Evolutionary conservation across 2,329 filamentous ascomycete species (phyloP).

Genomic region (Monosporascus sp.): DNA sequence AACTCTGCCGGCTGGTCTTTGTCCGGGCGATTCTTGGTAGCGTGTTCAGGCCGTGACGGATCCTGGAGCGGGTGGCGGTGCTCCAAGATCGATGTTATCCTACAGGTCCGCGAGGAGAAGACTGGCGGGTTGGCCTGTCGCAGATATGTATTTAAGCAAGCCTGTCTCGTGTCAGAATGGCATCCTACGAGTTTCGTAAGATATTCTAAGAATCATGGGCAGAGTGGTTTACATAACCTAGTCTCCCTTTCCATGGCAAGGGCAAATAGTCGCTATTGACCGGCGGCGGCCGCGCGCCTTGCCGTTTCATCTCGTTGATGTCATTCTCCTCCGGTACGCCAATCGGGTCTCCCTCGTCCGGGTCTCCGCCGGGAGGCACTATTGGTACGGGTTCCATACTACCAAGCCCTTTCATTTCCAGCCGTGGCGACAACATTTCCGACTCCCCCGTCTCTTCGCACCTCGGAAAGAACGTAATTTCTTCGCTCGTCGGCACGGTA

Average conservation of each 20-base stretch:
- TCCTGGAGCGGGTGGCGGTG: constrained; percentile 78
- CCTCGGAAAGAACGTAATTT: constrained; percentile 29
- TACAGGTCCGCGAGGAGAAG: constrained; percentile 86
- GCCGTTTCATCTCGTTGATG: constrained; percentile 13
- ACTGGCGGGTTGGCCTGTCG: constrained; percentile 75
- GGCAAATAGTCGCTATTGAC: constrained; percentile 81
- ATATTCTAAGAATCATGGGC: constrained; percentile 1
- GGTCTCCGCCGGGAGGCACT: constrained; percentile 1
- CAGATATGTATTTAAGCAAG: constrained; percentile 89
- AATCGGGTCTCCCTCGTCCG: constrained; percentile 9
- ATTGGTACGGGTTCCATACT: neutral
- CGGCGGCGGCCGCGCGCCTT: constrained; percentile 59
- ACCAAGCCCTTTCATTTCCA: neutral
- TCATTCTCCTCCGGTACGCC: constrained; percentile 14
- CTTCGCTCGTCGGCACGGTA: constrained; percentile 20
- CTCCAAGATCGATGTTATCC: constrained; percentile 84
- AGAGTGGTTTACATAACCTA: constrained; percentile 69
- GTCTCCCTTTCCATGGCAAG: constrained; percentile 80
- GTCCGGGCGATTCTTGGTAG: constrained; percentile 82
- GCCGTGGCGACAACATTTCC: constrained; percentile 1
- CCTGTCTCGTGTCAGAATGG: constrained; percentile 38
- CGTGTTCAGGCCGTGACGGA: constrained; percentile 69
- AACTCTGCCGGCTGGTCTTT: constrained; percentile 62
- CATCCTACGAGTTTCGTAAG: neutral
- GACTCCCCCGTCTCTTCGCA: constrained; percentile 2